phyloP scores from a whole-genome alignment of 768 basidiomycete species.

The Macrolepiota albuminosa region DNA sequence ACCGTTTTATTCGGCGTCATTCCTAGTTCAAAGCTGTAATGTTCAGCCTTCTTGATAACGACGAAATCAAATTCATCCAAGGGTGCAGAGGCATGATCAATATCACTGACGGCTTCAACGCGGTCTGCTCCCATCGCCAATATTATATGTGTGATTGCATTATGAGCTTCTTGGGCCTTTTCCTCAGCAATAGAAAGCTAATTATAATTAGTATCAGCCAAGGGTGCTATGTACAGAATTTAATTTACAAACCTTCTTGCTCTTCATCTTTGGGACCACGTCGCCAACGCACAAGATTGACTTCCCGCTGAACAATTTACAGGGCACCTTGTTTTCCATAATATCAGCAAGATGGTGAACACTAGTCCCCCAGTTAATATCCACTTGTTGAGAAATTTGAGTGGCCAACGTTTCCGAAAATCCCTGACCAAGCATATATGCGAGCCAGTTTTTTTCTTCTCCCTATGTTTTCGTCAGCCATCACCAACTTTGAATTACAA shows the following conservation, averaged over 20 bases:
- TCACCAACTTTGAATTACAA: not conserved
- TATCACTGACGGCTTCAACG: constrained; percentile 62
- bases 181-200: constrained; percentile 25
- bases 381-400: constrained; percentile 42
- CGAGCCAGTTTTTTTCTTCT: constrained; percentile 51
- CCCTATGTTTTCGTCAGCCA: constrained; percentile 21
- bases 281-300: constrained; percentile 62
- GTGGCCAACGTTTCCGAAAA: constrained; percentile 32
- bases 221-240: not conserved
- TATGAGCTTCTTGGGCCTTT: constrained; percentile 35
- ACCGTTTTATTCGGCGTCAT: constrained; percentile 30
- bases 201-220: constrained; percentile 6
- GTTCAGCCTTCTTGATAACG: constrained; percentile 48
- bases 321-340: constrained; percentile 49
- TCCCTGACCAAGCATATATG: constrained; percentile 60
- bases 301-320: constrained; percentile 51
- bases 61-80: constrained; percentile 51
- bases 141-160: constrained; percentile 58
- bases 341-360: constrained; percentile 54
- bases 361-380: constrained; percentile 43
- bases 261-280: constrained; percentile 44
- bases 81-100: constrained; percentile 33
- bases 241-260: constrained; percentile 27
- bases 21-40: constrained; percentile 23
- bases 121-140: constrained; percentile 71